phyloP scores from a whole-genome alignment of 768 basidiomycete genomes.

The Pleurotus pulmonarius region DNA sequence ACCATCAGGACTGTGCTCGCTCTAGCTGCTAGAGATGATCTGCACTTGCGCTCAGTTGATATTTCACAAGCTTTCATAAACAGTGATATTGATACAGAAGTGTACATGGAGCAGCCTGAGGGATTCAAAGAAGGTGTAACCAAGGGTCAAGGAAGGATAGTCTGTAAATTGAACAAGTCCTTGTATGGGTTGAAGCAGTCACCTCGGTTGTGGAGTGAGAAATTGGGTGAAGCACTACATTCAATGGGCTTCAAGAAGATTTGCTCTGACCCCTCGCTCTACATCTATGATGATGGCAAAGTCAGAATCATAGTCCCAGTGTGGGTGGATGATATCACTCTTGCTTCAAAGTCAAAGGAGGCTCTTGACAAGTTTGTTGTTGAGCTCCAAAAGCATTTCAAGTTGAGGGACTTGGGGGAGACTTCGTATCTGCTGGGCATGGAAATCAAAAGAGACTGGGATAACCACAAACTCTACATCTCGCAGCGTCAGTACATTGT shows the following conservation, averaged over 20 bases:
- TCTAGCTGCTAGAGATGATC: constrained; percentile 23
- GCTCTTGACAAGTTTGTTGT: constrained; percentile 17
- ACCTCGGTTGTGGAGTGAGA: no score
- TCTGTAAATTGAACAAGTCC: no score
- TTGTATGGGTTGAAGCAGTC: no score
- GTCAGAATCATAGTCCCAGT: constrained; percentile 24
- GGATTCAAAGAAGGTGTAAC: no score
- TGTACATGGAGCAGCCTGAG: constrained; percentile 22
- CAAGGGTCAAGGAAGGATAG: no score
- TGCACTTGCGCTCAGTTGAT: constrained; percentile 27
- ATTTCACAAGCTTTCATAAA: constrained; percentile 30
- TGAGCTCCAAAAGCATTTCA: constrained; percentile 21
- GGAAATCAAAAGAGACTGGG: constrained; percentile 19
- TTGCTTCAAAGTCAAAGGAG: constrained; percentile 16
- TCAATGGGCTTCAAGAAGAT: constrained; percentile 18
- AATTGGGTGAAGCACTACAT: constrained; percentile 11
- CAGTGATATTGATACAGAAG: constrained; percentile 21
- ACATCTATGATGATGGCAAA: constrained; percentile 19
- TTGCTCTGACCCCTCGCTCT: constrained; percentile 23
- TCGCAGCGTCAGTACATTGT: constrained; percentile 23
- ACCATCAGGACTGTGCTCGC: constrained; percentile 25
- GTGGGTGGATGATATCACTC: constrained; percentile 26
- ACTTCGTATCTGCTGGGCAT: constrained; percentile 25
- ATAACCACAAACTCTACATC: constrained; percentile 15
- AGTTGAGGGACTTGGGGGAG: constrained; percentile 23